These are phyloP conservation scores for Achlya hypogyna DNA, from an alignment of 352 stramenopile species.

Conservation along the genomic window DNA sequence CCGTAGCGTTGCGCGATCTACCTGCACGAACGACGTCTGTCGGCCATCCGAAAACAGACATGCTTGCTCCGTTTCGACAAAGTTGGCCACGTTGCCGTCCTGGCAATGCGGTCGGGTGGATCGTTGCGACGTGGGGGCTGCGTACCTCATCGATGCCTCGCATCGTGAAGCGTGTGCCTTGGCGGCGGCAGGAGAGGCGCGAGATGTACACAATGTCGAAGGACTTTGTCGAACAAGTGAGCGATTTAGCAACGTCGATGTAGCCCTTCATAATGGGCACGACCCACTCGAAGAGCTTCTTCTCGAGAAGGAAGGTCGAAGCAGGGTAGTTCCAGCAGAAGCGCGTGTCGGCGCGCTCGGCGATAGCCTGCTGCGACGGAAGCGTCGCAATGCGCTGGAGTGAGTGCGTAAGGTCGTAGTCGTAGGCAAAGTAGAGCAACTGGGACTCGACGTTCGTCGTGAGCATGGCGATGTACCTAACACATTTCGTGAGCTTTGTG, in stretches of 20 bases:
- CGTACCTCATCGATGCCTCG: conserved; percentile 79
- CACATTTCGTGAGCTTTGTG: neutral
- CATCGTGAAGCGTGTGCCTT: conserved; percentile 88
- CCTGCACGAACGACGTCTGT: conserved; percentile 53
- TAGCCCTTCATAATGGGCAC: conserved; percentile 73
- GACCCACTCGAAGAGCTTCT: conserved; percentile 69
- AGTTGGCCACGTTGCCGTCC: conserved; percentile 90
- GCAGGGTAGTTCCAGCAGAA: conserved; percentile 92
- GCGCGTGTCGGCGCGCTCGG: conserved; percentile 70
- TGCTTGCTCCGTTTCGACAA: conserved; percentile 94
- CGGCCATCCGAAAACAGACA: conserved; percentile 51
- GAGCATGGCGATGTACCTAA: conserved; percentile 54
- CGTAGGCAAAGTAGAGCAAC: conserved; percentile 61
- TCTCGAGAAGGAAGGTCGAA: conserved; percentile 49
- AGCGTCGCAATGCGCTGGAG: conserved; percentile 46
- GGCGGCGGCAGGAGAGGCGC: conserved; percentile 59
- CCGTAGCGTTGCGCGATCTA: conserved; percentile 30
- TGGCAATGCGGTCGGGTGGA: conserved; percentile 6
- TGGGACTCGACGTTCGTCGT: conserved; percentile 39
- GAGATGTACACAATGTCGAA: conserved; percentile 75
- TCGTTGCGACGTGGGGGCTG: neutral
- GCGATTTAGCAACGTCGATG: conserved; percentile 39
- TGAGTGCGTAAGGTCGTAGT: conserved; percentile 72
- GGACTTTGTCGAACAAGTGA: conserved; percentile 36
- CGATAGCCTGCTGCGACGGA: conserved; percentile 24